Evolutionary conservation across 2,329 filamentous ascomycete species (phyloP).

Genomic region (Fusarium gaditjirri): DNA sequence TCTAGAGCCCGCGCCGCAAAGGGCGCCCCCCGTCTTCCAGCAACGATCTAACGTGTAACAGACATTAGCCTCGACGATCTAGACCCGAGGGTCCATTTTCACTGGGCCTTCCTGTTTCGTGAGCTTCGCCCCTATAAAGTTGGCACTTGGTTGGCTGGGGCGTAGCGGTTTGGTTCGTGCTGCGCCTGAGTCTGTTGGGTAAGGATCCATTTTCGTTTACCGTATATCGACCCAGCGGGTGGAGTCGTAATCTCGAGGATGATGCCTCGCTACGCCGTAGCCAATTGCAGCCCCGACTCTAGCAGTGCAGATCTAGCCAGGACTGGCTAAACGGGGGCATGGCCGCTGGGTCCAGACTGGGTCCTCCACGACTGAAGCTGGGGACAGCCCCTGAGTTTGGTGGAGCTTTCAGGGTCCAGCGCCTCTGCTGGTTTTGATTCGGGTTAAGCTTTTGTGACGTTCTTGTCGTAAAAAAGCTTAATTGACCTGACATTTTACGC

Average conservation of each 20-base stretch:
- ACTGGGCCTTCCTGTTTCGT: background rate
- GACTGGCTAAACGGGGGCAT: background rate
- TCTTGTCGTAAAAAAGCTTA: background rate
- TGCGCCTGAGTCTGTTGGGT: background rate
- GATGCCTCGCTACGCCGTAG: conserved; percentile 2
- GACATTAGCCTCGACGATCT: conserved; percentile 11
- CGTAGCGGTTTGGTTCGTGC: background rate
- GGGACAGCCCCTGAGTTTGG: conserved; percentile 13
- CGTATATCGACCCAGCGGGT: conserved; percentile 16
- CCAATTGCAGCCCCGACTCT: background rate
- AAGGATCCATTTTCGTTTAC: conserved; percentile 33
- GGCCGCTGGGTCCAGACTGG: background rate
- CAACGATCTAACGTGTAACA: conserved; percentile 8
- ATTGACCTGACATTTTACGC: background rate
- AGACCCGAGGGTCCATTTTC: background rate
- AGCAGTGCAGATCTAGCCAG: background rate
- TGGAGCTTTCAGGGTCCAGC: background rate
- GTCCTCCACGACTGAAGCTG: background rate
- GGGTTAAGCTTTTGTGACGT: background rate
- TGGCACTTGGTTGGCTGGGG: background rate
- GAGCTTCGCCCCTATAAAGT: background rate
- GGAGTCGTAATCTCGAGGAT: conserved; percentile 17
- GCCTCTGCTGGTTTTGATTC: background rate
- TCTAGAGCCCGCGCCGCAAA: background rate
- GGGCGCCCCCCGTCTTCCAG: background rate